A percentile compares a stretch with the other conserved stretches of the same genome.
Conservation (phyloP, 441 rosid species). For the Jatropha multifida region DNA sequence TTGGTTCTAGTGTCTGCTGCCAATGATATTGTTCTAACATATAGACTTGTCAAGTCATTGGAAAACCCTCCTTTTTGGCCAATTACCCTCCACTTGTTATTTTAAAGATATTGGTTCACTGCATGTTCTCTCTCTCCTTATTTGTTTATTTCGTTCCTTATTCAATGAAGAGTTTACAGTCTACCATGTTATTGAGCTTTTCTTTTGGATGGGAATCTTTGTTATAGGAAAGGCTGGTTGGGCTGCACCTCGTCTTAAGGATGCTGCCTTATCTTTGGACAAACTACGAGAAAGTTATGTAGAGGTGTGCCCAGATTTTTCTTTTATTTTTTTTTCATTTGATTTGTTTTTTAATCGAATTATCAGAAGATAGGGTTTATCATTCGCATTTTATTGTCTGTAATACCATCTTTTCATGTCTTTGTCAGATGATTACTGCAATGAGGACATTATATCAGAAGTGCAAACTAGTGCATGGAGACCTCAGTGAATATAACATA, state of each 20-base stretch:
- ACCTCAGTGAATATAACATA: slow-evolving; percentile 96
- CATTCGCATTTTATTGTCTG: neutral
- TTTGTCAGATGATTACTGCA: slow-evolving; percentile 61
- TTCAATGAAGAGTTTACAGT: neutral
- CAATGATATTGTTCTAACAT: neutral
- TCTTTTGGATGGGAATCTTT: slow-evolving; percentile 17
- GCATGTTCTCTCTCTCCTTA: no score
- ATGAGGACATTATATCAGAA: slow-evolving; percentile 84
- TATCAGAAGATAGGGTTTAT: neutral
- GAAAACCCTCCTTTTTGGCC: neutral
- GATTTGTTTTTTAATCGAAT: neutral
- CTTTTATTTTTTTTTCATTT: neutral
- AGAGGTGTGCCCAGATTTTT: slow-evolving; percentile 50
- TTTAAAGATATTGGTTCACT: neutral
- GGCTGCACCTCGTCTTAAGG: slow-evolving; percentile 99
- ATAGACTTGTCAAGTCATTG: neutral
- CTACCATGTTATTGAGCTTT: neutral
- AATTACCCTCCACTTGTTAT: neutral
- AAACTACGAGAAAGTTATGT: slow-evolving; percentile 85
- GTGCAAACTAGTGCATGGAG: slow-evolving; percentile 97
- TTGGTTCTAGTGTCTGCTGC: neutral
- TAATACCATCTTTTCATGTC: slow-evolving; percentile 14
- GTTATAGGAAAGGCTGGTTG: slow-evolving; percentile 77
- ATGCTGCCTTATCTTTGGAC: slow-evolving; percentile 82
- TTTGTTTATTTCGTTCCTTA: neutral